Base-by-base conservation (phyloP, 2,329 filamentous ascomycete genomes). In the Trichoderma sp. region DNA sequence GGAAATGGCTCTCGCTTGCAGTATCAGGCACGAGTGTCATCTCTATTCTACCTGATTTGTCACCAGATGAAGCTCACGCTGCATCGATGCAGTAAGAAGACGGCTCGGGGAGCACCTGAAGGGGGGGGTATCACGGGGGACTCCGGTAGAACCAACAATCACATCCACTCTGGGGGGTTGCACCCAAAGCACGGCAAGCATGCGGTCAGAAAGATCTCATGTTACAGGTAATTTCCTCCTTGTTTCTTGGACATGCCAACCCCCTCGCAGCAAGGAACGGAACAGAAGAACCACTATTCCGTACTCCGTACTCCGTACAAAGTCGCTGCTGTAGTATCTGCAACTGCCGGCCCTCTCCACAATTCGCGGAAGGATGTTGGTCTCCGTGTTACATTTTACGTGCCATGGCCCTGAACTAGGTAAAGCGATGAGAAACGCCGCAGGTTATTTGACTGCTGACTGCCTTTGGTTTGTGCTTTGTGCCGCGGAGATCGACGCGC, bases 341-440 rank as follows among this genome's bases (percentile, higher is more conserved):
- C 52, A 56, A 65, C 37, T 48, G 61, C 61, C 61, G 61, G 61
- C 22, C 27, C 42, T 45, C 61, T 65, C 61, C 61, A 65, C 61
- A 48, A 57, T 35, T 63, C 27, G 32, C n/a, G 19, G 59, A 35
- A 32, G 34, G 15, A 37, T 53, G 25, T 53, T 34, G 45, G 59
- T 29, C 59, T 64, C 35, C 4, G 54, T 54, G 60, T 37, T 54
- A 45, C 60, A 63, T 35, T n/a, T n/a, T 56, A 32, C 29, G 29
- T 39, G 22, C 35, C 22, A 59, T 39, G 34, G 25, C 22, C 45
- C 34, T 39, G 48, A 52, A 39, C 32, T n/a, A 64, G 48, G 25
- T 4, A 52, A 29, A 42, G 48, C 22, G 19, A 53, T 39, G 45
- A 53, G 48, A 53, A 53, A 53, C 12, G 35, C 37, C 5, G 12